Evolutionary conservation across 2,329 filamentous ascomycete genomes (phyloP).

Genomic region (Pyrenophora tritici-repentis): DNA sequence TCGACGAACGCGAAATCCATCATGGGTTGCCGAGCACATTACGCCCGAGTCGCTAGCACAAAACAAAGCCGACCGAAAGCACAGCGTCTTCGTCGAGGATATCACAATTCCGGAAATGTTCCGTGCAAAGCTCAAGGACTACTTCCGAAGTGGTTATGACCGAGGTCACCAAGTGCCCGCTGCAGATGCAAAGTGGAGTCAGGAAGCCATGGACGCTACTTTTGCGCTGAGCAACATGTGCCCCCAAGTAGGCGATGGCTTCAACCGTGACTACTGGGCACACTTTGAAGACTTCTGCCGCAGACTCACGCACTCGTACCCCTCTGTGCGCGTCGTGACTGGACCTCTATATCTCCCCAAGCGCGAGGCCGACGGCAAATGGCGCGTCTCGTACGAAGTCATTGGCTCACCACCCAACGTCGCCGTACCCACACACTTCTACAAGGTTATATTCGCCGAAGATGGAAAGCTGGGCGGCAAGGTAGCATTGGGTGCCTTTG

Average conservation of each 20-base stretch:
- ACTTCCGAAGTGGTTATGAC: constrained; percentile 93
- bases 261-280: constrained; percentile 99
- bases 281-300: constrained; percentile 98
- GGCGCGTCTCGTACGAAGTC: constrained; percentile 93
- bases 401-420: constrained; percentile 93
- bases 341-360: constrained; percentile 92
- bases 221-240: constrained; percentile 97
- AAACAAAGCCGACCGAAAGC: constrained; percentile 79
- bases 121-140: constrained; percentile 88
- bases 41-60: constrained; percentile 79
- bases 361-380: constrained; percentile 87
- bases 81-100: constrained; percentile 86
- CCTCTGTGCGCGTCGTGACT: constrained; percentile 87
- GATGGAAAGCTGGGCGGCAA: constrained; percentile 67
- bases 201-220: constrained; percentile 91
- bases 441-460: constrained; percentile 98
- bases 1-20: constrained; percentile 85
- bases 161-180: constrained; percentile 96
- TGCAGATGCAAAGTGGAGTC: constrained; percentile 94
- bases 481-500: constrained; percentile 91
- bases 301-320: constrained; percentile 77
- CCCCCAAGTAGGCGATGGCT: constrained; percentile 95
- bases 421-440: constrained; percentile 97
- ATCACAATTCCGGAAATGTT: constrained; percentile 78
- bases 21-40: constrained; percentile 94